Percentiles rank a stretch among this genome's conserved stretches.
phyloP scores from a whole-genome alignment of 2,329 filamentous ascomycete species.

The Colletotrichum neosansevieriae region DNA sequence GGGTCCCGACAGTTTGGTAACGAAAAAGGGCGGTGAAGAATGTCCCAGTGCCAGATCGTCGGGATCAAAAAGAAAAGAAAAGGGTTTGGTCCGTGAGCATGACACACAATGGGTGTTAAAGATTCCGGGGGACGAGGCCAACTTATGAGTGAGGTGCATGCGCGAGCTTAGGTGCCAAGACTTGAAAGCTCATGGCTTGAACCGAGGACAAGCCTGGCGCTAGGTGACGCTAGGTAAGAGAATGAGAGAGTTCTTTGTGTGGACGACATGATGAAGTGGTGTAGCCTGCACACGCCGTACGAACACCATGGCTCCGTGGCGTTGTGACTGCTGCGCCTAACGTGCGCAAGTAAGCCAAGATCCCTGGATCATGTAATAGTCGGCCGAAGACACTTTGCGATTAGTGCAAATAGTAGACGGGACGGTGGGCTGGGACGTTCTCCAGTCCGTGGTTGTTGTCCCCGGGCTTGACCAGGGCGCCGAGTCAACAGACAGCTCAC shows the following conservation, averaged over 20 bases:
- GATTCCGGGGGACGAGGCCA: constrained; percentile 11
- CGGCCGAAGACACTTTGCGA: constrained; percentile 1
- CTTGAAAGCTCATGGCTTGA: constrained; percentile 1
- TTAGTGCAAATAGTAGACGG: constrained; percentile 1
- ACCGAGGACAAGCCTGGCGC: constrained; percentile 25
- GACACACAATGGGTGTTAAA: neutral
- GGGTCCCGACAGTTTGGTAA: constrained; percentile 29
- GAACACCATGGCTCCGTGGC: neutral
- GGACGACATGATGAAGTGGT: constrained; percentile 6
- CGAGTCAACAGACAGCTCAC: neutral
- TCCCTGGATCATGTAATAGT: neutral
- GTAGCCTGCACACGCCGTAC: neutral
- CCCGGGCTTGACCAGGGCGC: neutral
- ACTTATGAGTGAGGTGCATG: constrained; percentile 7
- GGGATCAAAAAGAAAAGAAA: constrained; percentile 6
- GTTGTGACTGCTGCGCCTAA: neutral
- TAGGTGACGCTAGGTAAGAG: no score
- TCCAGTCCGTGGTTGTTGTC: neutral
- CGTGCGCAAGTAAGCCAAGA: constrained; percentile 3
- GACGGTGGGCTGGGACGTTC: constrained; percentile 12
- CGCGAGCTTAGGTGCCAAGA: neutral
- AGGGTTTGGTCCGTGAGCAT: neutral
- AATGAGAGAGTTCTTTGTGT: neutral
- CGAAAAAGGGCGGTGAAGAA: constrained; percentile 1
- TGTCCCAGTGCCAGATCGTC: constrained; percentile 19